These are phyloP conservation scores for Lodderomyces oxycetoniae DNA, from an alignment of 1,139 yeast genomes.

Conservation along the genomic window DNA sequence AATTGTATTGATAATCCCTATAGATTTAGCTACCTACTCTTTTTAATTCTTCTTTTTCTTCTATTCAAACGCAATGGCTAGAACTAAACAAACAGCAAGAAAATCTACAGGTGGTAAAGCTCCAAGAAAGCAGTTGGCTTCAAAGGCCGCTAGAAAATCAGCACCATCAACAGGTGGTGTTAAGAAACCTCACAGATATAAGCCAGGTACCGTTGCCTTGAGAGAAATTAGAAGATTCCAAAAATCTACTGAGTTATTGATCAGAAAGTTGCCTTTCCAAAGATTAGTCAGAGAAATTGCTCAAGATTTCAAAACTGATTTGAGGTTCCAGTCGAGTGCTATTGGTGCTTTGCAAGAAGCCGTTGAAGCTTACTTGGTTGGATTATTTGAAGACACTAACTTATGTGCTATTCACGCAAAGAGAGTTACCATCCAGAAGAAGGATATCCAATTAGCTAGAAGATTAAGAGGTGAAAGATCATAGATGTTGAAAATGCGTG, in stretches of 20 bases:
- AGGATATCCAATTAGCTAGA: slow-evolving; percentile 51
- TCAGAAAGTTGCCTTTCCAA: slow-evolving; percentile 49
- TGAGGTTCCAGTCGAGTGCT: slow-evolving; percentile 49
- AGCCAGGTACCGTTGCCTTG: slow-evolving; percentile 54
- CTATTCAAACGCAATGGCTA: too few relatives aligned
- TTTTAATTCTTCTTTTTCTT: too few relatives aligned
- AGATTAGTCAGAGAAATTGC: slow-evolving; percentile 49
- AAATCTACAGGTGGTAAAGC: slow-evolving; percentile 99
- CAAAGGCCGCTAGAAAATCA: slow-evolving; percentile 98
- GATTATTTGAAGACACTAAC: slow-evolving; percentile 49
- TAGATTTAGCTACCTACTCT: too few relatives aligned
- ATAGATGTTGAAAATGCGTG: slow-evolving; percentile 63
- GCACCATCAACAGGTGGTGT: slow-evolving; percentile 87
- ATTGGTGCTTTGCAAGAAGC: slow-evolving; percentile 53
- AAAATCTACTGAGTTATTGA: slow-evolving; percentile 48
- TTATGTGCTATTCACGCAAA: slow-evolving; percentile 53
- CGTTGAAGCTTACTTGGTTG: slow-evolving; percentile 49
- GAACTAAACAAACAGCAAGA: slow-evolving; percentile 99
- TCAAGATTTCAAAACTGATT: slow-evolving; percentile 48
- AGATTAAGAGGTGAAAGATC: slow-evolving; percentile 58
- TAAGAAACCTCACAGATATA: slow-evolving; percentile 52
- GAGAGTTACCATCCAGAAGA: slow-evolving; percentile 52
- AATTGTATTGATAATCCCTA: too few relatives aligned
- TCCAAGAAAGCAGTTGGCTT: slow-evolving; percentile 98
- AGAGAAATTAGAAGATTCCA: slow-evolving; percentile 54